Conservation (phyloP, 345 rosid species). For the Trapa incisa region DNA sequence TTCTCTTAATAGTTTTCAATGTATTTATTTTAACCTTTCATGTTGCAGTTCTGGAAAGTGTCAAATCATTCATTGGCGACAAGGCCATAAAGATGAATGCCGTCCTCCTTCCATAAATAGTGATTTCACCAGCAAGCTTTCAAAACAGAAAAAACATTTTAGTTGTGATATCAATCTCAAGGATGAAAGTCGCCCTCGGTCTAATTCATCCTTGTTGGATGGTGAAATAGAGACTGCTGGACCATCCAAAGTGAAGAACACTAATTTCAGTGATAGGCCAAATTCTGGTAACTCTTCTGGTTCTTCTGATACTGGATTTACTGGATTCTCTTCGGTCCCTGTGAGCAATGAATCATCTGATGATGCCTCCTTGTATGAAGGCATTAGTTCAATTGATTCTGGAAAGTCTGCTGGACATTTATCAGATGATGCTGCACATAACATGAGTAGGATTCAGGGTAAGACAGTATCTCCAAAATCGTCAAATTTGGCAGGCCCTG, state of each 20-base stretch:
- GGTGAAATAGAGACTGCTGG: constrained; percentile 10
- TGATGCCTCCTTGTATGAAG: constrained; percentile 51
- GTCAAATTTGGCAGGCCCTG: constrained; percentile 50
- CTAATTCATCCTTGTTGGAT: constrained; percentile 11
- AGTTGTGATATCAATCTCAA: constrained; percentile 13
- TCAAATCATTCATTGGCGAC: constrained; percentile 90
- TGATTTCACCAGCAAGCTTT: constrained; percentile 19
- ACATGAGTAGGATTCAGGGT: constrained; percentile 17
- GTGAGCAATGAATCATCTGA: constrained; percentile 51
- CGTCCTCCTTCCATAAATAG: constrained; percentile 32
- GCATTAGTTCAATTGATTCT: constrained; percentile 50
- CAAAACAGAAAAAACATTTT: constrained; percentile 18
- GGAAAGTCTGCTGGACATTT: constrained; percentile 29
- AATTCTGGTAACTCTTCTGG: constrained; percentile 36
- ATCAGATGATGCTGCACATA: constrained; percentile 25
- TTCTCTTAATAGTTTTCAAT: constrained; percentile 6
- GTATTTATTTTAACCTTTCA: constrained; percentile 11
- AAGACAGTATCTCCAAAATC: constrained; percentile 57
- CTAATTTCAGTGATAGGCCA: constrained; percentile 21
- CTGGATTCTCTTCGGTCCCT: constrained; percentile 63
- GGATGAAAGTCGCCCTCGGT: constrained; percentile 17
- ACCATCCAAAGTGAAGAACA: constrained; percentile 18
- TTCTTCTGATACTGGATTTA: constrained; percentile 47
- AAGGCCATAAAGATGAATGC: constrained; percentile 92
- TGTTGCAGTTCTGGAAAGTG: constrained; percentile 68